A percentile compares a stretch with the other conserved stretches of the same genome.
Conservation (phyloP, 805 yeast genomes). For the Huiozyma naganishii region DNA sequence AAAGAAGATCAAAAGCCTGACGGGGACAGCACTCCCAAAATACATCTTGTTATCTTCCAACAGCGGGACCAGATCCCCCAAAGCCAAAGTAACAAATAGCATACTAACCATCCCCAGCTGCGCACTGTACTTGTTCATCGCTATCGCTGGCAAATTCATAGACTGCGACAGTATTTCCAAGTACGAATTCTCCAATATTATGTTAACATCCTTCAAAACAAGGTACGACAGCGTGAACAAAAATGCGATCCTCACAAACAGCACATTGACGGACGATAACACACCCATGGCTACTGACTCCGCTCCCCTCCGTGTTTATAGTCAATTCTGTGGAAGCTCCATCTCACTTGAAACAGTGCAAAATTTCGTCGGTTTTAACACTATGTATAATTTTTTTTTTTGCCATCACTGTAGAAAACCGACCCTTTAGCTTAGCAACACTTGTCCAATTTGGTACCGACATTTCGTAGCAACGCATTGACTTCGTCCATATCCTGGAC, state of each 20-base stretch:
- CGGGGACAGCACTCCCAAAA: conserved; percentile 52
- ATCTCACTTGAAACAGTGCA: too few species aligned
- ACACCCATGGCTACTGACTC: conserved; percentile 33
- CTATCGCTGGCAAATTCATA: conserved; percentile 37
- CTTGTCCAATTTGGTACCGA: conserved; percentile 2
- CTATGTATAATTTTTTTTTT: too few species aligned
- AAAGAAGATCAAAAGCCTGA: conserved; percentile 43
- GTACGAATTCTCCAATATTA: conserved; percentile 35
- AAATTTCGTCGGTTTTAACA: not conserved
- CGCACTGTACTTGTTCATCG: conserved; percentile 29
- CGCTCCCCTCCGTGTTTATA: too few species aligned
- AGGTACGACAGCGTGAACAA: conserved; percentile 36
- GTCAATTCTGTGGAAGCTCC: too few species aligned
- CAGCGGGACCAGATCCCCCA: conserved; percentile 51
- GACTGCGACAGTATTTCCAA: conserved; percentile 47
- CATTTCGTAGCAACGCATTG: not conserved
- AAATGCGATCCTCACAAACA: conserved; percentile 37
- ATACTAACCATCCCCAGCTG: conserved; percentile 41
- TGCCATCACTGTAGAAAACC: too few species aligned
- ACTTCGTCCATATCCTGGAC: conserved; percentile 1
- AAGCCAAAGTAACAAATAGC: conserved; percentile 34
- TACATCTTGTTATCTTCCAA: conserved; percentile 34
- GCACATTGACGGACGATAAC: conserved; percentile 38
- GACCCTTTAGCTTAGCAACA: too few species aligned
- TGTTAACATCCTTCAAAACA: conserved; percentile 38